Conservation (phyloP, 306 rosid species). For the Quillaja saponaria region DNA sequence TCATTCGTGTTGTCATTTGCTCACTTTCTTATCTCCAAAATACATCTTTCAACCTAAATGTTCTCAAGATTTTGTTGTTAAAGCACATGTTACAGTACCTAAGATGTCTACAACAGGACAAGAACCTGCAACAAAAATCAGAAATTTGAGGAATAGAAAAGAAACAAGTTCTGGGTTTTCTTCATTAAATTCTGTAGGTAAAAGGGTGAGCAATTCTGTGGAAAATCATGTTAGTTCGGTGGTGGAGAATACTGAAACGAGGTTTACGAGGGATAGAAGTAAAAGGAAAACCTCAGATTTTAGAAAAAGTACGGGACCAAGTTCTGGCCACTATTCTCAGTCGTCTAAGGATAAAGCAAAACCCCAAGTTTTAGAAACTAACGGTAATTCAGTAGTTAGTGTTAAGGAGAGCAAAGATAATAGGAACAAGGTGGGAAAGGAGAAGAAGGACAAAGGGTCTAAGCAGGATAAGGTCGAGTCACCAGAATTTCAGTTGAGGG, state of each 20-base stretch:
- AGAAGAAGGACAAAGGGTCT: slow-evolving; percentile 31
- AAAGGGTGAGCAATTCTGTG: slow-evolving; percentile 25
- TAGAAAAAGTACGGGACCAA: slow-evolving; percentile 36
- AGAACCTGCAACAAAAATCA: slow-evolving; percentile 29
- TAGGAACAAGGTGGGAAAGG: slow-evolving; percentile 36
- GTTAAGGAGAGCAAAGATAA: slow-evolving; percentile 29
- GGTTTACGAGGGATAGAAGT: slow-evolving; percentile 30
- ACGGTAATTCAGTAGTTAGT: slow-evolving; percentile 10
- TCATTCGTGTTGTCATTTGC: slow-evolving; percentile 26
- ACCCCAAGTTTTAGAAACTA: slow-evolving; percentile 24
- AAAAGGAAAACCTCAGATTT: slow-evolving; percentile 33
- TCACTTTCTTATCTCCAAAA: slow-evolving; percentile 40
- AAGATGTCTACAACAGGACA: slow-evolving; percentile 36
- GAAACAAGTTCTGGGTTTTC: slow-evolving; percentile 34
- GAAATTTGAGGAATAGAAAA: slow-evolving; percentile 22
- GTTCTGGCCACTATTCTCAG: slow-evolving; percentile 30
- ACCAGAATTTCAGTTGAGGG: slow-evolving; percentile 43
- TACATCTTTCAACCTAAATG: slow-evolving; percentile 22
- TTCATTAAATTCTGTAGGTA: slow-evolving; percentile 30
- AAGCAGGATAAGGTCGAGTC: slow-evolving; percentile 41
- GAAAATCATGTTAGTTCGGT: slow-evolving; percentile 40
- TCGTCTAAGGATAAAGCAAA: slow-evolving; percentile 13
- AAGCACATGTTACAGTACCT: slow-evolving; percentile 21
- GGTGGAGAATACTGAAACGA: slow-evolving; percentile 30
- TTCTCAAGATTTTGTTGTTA: slow-evolving; percentile 30